A percentile compares a stretch with the other conserved stretches of the same genome.
Evolutionary conservation across 1,284 basidiomycete species (phyloP).

Genomic region (Bjerkandera adusta): DNA sequence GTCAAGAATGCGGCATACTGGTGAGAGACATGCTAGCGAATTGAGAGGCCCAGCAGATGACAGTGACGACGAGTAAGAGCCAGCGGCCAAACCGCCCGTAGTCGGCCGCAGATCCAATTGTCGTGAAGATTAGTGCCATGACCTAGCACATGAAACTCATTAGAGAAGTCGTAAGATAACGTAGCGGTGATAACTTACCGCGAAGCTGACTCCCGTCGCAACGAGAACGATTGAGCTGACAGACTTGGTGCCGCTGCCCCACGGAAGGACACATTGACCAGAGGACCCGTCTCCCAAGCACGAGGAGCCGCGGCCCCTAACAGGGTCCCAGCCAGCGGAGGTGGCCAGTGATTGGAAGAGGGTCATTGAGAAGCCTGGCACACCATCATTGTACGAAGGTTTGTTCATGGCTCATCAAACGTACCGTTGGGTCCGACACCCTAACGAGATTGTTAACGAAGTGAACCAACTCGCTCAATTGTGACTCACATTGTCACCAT

Average conservation of each 20-base stretch:
- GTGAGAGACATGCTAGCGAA: conserved; percentile 76
- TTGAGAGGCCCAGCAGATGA: conserved; percentile 79
- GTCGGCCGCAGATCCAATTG: conserved; percentile 79
- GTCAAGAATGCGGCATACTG: conserved; percentile 31
- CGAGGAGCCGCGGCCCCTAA: conserved; percentile 62
- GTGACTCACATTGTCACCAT: conserved; percentile 62
- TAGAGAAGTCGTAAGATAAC: conserved; percentile 8
- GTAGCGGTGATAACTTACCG: conserved; percentile 39
- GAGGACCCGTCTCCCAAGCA: conserved; percentile 54
- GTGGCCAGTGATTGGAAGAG: conserved; percentile 73
- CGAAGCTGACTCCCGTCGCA: conserved; percentile 76
- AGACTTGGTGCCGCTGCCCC: conserved; percentile 65
- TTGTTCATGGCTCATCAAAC: conserved; percentile 6
- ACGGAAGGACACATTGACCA: conserved; percentile 72
- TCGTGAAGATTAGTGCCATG: conserved; percentile 80
- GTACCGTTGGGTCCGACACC: conserved; percentile 58
- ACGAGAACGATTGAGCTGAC: conserved; percentile 75
- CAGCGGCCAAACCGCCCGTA: conserved; percentile 80
- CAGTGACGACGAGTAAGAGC: conserved; percentile 68
- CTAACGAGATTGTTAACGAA: conserved; percentile 29
- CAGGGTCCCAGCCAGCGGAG: conserved; percentile 66
- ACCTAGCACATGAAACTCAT: conserved; percentile 31
- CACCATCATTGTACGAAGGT: neutral
- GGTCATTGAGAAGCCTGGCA: conserved; percentile 55
- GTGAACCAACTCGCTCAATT: conserved; percentile 1